Base-by-base conservation (phyloP, 345 rosid genomes). In the Cardamine chenopodiifolia region DNA sequence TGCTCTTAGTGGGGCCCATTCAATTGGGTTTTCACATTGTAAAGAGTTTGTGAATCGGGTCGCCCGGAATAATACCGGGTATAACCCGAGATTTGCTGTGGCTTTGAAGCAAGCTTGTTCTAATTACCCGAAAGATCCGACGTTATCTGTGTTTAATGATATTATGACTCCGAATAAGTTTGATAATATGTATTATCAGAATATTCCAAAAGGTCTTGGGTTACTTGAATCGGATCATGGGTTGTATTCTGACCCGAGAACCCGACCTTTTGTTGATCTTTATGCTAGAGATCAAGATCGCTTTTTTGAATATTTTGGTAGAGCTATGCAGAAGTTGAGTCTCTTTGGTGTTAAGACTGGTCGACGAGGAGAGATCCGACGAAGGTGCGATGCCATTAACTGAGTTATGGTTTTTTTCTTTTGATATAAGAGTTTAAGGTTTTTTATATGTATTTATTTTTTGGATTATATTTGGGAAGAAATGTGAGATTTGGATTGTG, bases 21-120 rank as follows among this genome's bases (percentile, higher is more conserved):
- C 97, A 2, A 84, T 91, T 13, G 99, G 99, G 2, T 87, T 95
- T 83, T 95, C 99, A 5, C 97, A 95, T 70, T 95, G 99, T 63
- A 88, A 86, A 45, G 97, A 90, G 83, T 92, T 95, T 48, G 75
- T 39, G 62, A 68, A 56, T 34, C 75, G 59, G 49, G 66, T 90
- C 37, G 68, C 17, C 22, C 70, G 76, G 28, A 83, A 85, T 25
- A 81, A 83, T 57, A 83, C 90, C 20, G 71, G 78, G 66, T 90
- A 90, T 76, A 91, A 89, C 74, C 90, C 86, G 19, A 85, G 96
- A 79, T 91, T 88, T 42, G 96, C 92, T 0, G 60, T 50, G 28
- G 97, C 81, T 4, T 73, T 95, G 81, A 84, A 78, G 62, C 78
- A 75, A 32, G 97, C 96, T 7, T 95, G 99, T 40, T 76, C 85